Base-by-base conservation (phyloP, 345 rosid genomes). In the Aethionema arabicum region DNA sequence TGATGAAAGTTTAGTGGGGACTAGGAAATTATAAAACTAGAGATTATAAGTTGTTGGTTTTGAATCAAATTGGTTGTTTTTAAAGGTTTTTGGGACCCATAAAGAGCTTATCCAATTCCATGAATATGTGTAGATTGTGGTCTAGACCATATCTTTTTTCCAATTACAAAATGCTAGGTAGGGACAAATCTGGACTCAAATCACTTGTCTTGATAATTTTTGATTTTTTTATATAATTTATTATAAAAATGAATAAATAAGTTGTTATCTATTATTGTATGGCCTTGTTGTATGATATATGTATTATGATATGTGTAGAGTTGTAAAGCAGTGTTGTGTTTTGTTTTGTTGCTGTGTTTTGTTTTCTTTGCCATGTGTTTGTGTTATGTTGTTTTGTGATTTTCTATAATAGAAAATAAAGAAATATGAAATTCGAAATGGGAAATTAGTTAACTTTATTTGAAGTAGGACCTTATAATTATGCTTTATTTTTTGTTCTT, bases 41-140 rank as follows among this genome's bases (percentile, higher is more conserved):
- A 56, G 57, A 56, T 41, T 6, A 62, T 27, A 46, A 38, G 47
- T 54, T 69, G 44, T 54, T 69, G 56, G 47, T 68, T 52, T 68
- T 44, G 15, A 66, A 40, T 40, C 36, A 48, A 5, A 30, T 52
- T 67, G 27, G 27, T 21, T 21, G 27, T 21, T 21, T 21, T 21
- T 21, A 21, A 21, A 37, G 73, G 56, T 45, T 31, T 53, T 69
- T 56, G 73, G 74, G 74, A 56, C 74, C 74, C 65, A 56, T 14
- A 15, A 38, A 64, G 66, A 59, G 61, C 75, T 71, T 71, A 71
- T 71, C 75, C 75, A 63, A 15, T 64, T 43, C 65, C 61, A 70
- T 21, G 52, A 68, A 11, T 47, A 35, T 21, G 11, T 57, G 54
- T 64, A 64, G 50, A 64, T 71, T 71, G 48, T 52, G 55, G 51